Conservation (phyloP, 2,329 filamentous ascomycete species). For the Alternaria sp. region DNA sequence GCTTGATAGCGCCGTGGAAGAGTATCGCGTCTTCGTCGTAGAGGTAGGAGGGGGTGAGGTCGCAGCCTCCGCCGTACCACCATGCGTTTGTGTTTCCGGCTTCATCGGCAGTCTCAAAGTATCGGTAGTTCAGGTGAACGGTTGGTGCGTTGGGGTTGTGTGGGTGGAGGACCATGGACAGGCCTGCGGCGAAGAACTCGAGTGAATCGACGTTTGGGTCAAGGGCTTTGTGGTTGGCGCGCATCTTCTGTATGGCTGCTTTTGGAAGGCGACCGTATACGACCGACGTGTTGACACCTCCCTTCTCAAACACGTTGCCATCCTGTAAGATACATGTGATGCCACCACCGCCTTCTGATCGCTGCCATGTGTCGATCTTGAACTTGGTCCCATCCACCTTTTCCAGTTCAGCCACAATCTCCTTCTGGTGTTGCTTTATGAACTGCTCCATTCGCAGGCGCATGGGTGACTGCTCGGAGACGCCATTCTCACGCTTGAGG, state of each 20-base stretch:
- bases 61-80: constrained; percentile 98
- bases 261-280: constrained; percentile 92
- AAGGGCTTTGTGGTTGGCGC: constrained; percentile 91
- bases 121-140: constrained; percentile 97
- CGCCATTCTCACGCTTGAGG: constrained; percentile 77
- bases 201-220: constrained; percentile 80
- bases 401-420: constrained; percentile 84
- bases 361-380: constrained; percentile 83
- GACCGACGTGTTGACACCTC: constrained; percentile 91
- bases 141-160: constrained; percentile 96
- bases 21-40: constrained; percentile 97
- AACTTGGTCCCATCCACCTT: constrained; percentile 85
- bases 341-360: constrained; percentile 88
- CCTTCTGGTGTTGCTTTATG: constrained; percentile 89
- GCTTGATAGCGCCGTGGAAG: constrained; percentile 93
- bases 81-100: constrained; percentile 84
- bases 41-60: constrained; percentile 90
- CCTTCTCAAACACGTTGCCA: constrained; percentile 97
- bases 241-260: constrained; percentile 82
- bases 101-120: constrained; percentile 93
- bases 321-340: constrained; percentile 95
- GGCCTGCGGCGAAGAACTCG: constrained; percentile 92
- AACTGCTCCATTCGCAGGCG: constrained; percentile 96
- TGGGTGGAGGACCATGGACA: constrained; percentile 93
- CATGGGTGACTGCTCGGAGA: constrained; percentile 87